Percentiles rank a stretch among this genome's conserved stretches.
Evolutionary conservation across 2,329 filamentous ascomycete genomes (phyloP).

Genomic region (Ascochyta fabae): DNA sequence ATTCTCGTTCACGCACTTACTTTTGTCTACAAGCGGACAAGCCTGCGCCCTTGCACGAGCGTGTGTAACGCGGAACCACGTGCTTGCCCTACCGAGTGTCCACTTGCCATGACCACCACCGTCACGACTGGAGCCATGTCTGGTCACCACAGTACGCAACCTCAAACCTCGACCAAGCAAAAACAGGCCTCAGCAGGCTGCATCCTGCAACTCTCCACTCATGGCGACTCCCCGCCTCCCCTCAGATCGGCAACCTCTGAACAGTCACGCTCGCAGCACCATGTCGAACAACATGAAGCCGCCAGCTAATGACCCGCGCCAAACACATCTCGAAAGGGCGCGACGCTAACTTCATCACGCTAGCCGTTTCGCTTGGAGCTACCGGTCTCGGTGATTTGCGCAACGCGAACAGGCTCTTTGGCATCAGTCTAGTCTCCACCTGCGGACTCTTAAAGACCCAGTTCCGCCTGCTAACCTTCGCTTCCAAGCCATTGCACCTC

Average conservation of each 20-base stretch:
- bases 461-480: neutral
- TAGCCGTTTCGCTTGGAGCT: conserved; percentile 7
- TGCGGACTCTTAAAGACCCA: conserved; percentile 6
- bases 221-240: neutral
- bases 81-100: neutral
- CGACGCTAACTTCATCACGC: conserved; percentile 8
- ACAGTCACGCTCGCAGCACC: conserved; percentile 3
- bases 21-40: neutral
- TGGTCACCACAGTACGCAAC: neutral
- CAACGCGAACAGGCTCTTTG: conserved; percentile 11
- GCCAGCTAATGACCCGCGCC: neutral
- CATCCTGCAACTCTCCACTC: neutral
- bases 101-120: conserved; percentile 3
- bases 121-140: neutral
- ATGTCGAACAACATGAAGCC: conserved; percentile 1
- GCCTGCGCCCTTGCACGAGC: conserved; percentile 4
- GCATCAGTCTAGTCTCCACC: conserved; percentile 16
- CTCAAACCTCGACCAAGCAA: neutral
- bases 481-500: neutral
- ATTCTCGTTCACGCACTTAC: neutral
- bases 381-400: conserved; percentile 14
- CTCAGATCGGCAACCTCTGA: neutral
- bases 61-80: conserved; percentile 10
- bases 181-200: neutral
- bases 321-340: conserved; percentile 7